Base-by-base conservation (phyloP, 192 early-diverging fungal genomes). In the Chytriomyces hyalinus region DNA sequence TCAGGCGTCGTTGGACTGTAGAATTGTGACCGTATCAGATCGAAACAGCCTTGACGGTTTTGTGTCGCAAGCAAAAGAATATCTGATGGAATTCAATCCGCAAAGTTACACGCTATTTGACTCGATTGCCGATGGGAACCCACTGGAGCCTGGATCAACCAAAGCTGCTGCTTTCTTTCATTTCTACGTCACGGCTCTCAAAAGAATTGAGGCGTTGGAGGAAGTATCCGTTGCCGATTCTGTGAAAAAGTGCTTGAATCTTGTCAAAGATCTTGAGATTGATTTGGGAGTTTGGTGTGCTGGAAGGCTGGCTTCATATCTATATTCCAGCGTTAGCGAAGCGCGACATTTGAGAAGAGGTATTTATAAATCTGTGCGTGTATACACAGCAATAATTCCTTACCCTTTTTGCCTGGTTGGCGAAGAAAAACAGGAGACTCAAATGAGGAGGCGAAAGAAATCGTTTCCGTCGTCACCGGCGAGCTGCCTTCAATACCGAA, bases 21-120 rank as follows among this genome's bases (percentile, higher is more conserved):
- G n/a, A 8, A 76, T 84, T 26, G 73, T 84, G 11, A 84, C 84
- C 11, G 77, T 82, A 6, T 49, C 65, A 4, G 79, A 84, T 68
- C 69, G 84, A 26, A 44, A 6, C 22, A 43, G 9, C 13, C 65
- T 84, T 17, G 44, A 65, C 3, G 60, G 49, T 10, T 78, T 64
- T 61, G 73, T 84, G 24, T 77, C 84, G 5, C 28, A 53, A 5
- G 80, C 84, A 5, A 15, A 63, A 8, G 84, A 84, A 49, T 50
- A 62, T n/a, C n/a, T 84, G 57, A 68, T 84, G 46, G 84, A 84
- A 50, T 84, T 78, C 67, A 47, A 65, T 49, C 48, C 73, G n/a
- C 28, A 8, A 15, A 24, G 48, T 5, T 57, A 13, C 53, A n/a
- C 20, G 13, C 3, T 57, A n/a, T n/a, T 57, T 57, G 53, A 57